Base-by-base conservation (phyloP, 2,329 filamentous ascomycete genomes). In the Cryphonectria radicalis region DNA sequence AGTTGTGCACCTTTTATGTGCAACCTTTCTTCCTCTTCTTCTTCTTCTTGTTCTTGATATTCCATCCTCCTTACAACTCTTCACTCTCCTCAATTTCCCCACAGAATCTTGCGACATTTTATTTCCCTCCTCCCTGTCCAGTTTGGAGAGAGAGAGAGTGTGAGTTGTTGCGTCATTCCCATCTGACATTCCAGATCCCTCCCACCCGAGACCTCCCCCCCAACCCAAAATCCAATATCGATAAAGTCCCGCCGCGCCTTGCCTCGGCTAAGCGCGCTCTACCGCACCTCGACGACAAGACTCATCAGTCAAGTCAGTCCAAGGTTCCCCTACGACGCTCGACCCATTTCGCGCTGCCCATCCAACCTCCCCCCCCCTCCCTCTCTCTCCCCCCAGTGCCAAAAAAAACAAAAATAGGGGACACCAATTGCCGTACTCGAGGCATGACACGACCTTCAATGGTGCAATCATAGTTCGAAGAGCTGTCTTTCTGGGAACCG, bases 181-280 rank as follows among this genome's bases (percentile, higher is more conserved):
- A 2, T 62, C 32, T 14, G 19, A 17, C 55, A 32, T 25, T 19
- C 32, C 55, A 25, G 17, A 32, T 35, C 55, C 55, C 17, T 19
- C 53, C 65, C 32, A 3, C 35, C 25, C n/a, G 11, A 50, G 7
- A 40, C 43, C 43, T 17, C 43, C 42, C 43, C 43, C 43, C 43
- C 42, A 43, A 50, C 57, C 50, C 32, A 32, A 46, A 43, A 22
- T 60, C 42, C 68, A 64, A 43, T 73, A 71, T 73, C 71, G 71
- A 73, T 73, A 71, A 71, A 73, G 63, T 71, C 53, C 66, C 70
- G 53, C 65, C 67, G 55, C 62, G 14, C 55, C 55, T 71, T 71
- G 71, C 71, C 71, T 73, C 71, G 71, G 71, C 69, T 71, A 71
- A 73, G 63, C 19, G 50, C 43, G 43, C 43, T 50, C 43, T 40